These are phyloP conservation scores for Candida freyschussii DNA, from an alignment of 1,139 yeast genomes.

Conservation along the genomic window DNA sequence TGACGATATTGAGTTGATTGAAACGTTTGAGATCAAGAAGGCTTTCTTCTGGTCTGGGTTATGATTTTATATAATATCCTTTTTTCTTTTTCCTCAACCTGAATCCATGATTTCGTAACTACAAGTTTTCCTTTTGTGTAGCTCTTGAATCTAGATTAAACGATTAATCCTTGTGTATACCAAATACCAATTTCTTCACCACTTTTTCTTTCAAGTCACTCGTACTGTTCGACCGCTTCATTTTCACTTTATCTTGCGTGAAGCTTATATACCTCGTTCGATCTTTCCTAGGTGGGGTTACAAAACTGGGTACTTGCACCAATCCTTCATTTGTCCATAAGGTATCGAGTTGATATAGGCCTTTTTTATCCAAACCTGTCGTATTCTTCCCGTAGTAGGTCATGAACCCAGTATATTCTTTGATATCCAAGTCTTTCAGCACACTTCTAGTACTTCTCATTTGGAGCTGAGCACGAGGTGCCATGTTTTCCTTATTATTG, in stretches of 20 bases:
- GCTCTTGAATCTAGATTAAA: background rate
- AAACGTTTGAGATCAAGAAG: slow-evolving; percentile 26
- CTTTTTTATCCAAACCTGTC: slow-evolving; percentile 1
- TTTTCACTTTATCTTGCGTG: slow-evolving; percentile 9
- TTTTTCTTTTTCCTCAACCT: background rate
- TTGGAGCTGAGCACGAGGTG: slow-evolving; percentile 5
- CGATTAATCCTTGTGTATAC: slow-evolving; percentile 17
- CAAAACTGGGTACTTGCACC: slow-evolving; percentile 18
- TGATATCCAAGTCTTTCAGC: slow-evolving; percentile 15
- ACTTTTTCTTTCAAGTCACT: slow-evolving; percentile 20
- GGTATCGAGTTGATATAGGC: slow-evolving; percentile 13
- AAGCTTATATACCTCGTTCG: slow-evolving; percentile 18
- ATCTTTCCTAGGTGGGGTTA: slow-evolving; percentile 25
- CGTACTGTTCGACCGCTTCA: slow-evolving; percentile 9
- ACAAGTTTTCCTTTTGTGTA: background rate
- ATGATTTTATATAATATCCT: slow-evolving; percentile 3
- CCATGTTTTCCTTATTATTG: slow-evolving; percentile 19
- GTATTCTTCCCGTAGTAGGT: slow-evolving; percentile 10
- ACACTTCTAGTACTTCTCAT: slow-evolving; percentile 6
- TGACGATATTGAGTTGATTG: slow-evolving; percentile 27
- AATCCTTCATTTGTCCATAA: slow-evolving; percentile 15
- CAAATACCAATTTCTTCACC: slow-evolving; percentile 22
- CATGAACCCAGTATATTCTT: slow-evolving; percentile 15
- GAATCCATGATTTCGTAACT: too few relatives aligned
- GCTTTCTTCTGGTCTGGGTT: slow-evolving; percentile 26